Evolutionary conservation across 345 rosid genomes (phyloP).

Genomic region (Eucalyptus cloeziana): DNA sequence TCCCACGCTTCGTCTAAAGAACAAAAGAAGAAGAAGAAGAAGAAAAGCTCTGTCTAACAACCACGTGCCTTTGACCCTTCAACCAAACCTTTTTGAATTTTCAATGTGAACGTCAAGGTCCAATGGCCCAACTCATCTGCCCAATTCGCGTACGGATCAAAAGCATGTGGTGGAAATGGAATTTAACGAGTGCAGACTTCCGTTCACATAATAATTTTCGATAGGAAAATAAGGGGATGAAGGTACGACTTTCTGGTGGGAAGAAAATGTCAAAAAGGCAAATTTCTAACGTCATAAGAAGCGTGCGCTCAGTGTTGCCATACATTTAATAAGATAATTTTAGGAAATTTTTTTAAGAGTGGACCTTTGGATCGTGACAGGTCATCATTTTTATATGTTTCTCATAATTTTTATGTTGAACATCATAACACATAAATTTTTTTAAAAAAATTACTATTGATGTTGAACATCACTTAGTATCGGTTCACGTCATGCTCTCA

Average conservation of each 20-base stretch:
- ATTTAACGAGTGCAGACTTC: background rate
- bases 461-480: background rate
- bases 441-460: background rate
- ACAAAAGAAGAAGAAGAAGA: no score
- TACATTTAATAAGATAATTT: background rate
- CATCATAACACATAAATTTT: background rate
- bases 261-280: background rate
- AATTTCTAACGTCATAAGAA: background rate
- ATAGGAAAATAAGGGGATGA: no score
- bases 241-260: background rate
- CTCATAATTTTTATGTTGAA: background rate
- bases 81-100: background rate
- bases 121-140: background rate
- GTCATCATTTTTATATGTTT: background rate
- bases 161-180: background rate
- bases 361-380: background rate
- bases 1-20: background rate
- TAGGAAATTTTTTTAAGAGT: background rate
- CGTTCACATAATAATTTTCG: background rate
- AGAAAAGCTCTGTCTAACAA: background rate
- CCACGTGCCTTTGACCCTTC: background rate
- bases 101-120: background rate
- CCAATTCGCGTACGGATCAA: background rate
- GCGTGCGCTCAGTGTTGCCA: background rate
- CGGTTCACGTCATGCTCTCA: background rate